Base-by-base conservation (phyloP, 2,329 filamentous ascomycete genomes). In the Colletotrichum euphorbiae region DNA sequence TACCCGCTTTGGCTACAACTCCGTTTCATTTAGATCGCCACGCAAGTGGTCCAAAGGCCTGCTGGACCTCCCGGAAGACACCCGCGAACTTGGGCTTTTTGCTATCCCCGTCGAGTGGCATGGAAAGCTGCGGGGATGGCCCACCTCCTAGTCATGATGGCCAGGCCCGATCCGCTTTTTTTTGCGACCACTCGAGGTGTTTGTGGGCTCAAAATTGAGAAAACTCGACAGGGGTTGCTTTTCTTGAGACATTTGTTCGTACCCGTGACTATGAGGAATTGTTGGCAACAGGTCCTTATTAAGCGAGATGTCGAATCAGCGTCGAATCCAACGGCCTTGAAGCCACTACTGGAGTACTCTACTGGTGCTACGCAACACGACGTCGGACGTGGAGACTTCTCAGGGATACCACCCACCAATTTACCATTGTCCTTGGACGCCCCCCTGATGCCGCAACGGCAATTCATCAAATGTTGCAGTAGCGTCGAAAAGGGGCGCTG, bases 21-120 rank as follows among this genome's bases (percentile, higher is more conserved):
- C 43, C 43, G 43, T 50, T 58, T 58, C 52, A 58, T 63, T 63
- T 58, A 45, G 52, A 57, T 42, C 55, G 36, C 36, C 45, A 24
- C 21, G 31, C 36, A 54, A 54, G 52, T 55, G 52, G 33, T 42
- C 13, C 36, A 19, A 33, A 42, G 33, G 33, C 33, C 52, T 19
- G 33, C 19, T 55, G 36, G 17, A 28, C n/a, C 19, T 6, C 33
- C 36, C 36, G 52, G 33, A 55, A 42, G n/a, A 12, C 52, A 33
- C 13, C 52, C 52, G 33, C 51, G 33, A 55, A 38, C 33, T 55
- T 55, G 51, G 51, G n/a, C 33, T 55, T 1, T 38, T 38, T 24
- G 36, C 24, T 56, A 42, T 56, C n/a, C 51, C 51, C 51, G 51
- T 54, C 51, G n/a, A 11, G 0, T 33, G 51, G 51, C 51, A 54